Base-by-base conservation (phyloP, 2,329 filamentous ascomycete species). In the Myriosclerotinia scirpicola region DNA sequence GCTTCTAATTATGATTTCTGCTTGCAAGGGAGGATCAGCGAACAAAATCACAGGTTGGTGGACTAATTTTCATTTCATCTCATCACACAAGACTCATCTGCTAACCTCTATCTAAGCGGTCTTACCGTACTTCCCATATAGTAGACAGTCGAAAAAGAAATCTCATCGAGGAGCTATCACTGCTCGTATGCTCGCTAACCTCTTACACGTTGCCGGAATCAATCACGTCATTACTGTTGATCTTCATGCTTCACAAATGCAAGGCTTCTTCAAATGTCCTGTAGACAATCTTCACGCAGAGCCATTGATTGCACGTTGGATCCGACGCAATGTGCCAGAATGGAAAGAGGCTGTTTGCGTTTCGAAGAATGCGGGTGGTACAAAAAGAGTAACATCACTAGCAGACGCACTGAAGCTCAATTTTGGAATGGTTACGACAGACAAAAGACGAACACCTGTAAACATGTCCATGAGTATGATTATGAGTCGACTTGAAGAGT, bases 101-200 rank as follows among this genome's bases (percentile, higher is more conserved):
- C 72, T 73, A 54, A 75, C 65, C 67, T 64, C 3, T 15, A 40
- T 75, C n/a, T n/a, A n/a, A 94, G 92, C 92, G 71, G 91, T 95
- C 70, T 86, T 95, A 75, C 92, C 92, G 15, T 98, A 98, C 80
- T 99, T 98, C 76, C 95, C 95, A n/a, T 99, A 99, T 82, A 97
- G 93, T 73, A 92, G 95, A 69, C 95, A 99, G 79, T 98, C 94
- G 67, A 99, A 99, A 84, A 98, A 98, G 84, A 99, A 99, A 81
- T 93, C 92, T 66, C 94, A 98, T 77, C 87, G 95, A 71, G 95
- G 95, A 62, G 93, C 95, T 67, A 98, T 99, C 76, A 97, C 95
- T 11, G 95, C 95, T 65, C 89, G 94, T 72, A 97, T 99, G 93
- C 86, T 99, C 64, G 94, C 95, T 69, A 99, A 99, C 78, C 86